Evolutionary conservation across 495 filamentous ascomycete genomes (phyloP).

Genomic region (Xylaria acuta): DNA sequence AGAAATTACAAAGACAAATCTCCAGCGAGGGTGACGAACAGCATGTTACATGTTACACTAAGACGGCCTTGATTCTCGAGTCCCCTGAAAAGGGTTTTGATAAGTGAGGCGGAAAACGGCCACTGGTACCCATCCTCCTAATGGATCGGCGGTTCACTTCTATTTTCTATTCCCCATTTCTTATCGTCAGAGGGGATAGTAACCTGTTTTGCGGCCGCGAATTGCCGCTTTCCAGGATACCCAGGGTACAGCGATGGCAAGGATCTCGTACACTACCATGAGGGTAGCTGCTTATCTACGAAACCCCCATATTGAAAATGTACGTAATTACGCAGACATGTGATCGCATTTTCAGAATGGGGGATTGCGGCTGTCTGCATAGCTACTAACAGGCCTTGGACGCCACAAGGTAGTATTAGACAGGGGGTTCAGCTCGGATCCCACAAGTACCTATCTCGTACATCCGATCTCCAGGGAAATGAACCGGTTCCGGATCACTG

Average conservation of each 20-base stretch:
- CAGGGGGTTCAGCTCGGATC: constrained; percentile 27
- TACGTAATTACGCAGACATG: not conserved
- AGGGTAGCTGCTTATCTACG: not conserved
- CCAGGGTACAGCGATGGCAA: not conserved
- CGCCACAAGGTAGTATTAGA: constrained; percentile 21
- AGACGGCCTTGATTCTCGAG: not conserved
- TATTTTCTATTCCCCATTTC: not conserved
- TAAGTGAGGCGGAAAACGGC: constrained; percentile 18
- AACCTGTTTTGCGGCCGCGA: constrained; percentile 13
- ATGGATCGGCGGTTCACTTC: not conserved
- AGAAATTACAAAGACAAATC: not conserved
- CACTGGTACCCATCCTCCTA: not conserved
- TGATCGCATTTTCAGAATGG: not conserved
- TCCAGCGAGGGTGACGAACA: not conserved
- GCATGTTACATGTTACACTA: constrained; percentile 8
- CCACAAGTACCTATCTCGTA: constrained; percentile 1
- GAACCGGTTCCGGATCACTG: constrained; percentile 27
- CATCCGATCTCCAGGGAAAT: constrained; percentile 26
- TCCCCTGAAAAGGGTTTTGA: not conserved
- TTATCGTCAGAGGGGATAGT: not conserved
- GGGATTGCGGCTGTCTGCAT: constrained; percentile 22
- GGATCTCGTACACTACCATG: not conserved
- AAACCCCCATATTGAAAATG: constrained; percentile 6
- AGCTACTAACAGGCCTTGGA: not conserved
- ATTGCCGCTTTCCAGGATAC: constrained; percentile 11